Evolutionary conservation across 148 eudicot genomes (phyloP), one percentile per base, ranked within the genome.

Genomic region (Nepenthes mirabilis): DNA sequence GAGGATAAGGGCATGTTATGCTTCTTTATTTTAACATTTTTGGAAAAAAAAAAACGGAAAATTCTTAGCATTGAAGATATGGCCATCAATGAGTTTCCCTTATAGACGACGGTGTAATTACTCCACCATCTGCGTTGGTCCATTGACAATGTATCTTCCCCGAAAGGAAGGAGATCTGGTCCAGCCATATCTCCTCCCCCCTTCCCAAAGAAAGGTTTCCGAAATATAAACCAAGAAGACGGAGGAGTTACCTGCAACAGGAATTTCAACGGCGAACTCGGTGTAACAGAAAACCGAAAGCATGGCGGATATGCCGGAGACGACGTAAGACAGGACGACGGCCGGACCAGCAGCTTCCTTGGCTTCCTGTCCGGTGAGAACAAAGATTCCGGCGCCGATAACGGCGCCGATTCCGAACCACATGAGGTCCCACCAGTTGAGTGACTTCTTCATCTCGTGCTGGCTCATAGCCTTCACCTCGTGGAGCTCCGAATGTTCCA

Each of bases 381-480:
- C 95, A 49, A 87, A 83, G 8, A 87, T 75, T 1, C 95, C 95
- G 47, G 90, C 78, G 5, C 95, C 95, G 11, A 87, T 76, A 1
- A 87, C 90, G 2, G 87, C 83, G 0, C 95, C 95, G 63, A 87
- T 71, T 11, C 95, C 90, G 56, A 84, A 82, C 87, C 95, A 87
- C 48, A 79, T 77, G 0, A 87, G 64, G 60, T 87, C 95, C 87
- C 84, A 83, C 95, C 90, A 83, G 1, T 52, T 63, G 6, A 87
- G 68, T 0, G 79, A 68, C 53, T 63, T 83, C 77, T 78, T 84
- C 90, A 87, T 87, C 33, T 77, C 69, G 12, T 77, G 32, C 12
- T 67, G 59, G 47, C 87, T 82, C n/a, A 68, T 64, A 1, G 75
- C 74, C 47, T 64, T 72, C 49, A 75, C 67, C 33, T 66, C 71